Evolutionary conservation across 805 yeast genomes (phyloP), one percentile per base, ranked within the genome.

Genomic region (Candida taoyuanica): DNA sequence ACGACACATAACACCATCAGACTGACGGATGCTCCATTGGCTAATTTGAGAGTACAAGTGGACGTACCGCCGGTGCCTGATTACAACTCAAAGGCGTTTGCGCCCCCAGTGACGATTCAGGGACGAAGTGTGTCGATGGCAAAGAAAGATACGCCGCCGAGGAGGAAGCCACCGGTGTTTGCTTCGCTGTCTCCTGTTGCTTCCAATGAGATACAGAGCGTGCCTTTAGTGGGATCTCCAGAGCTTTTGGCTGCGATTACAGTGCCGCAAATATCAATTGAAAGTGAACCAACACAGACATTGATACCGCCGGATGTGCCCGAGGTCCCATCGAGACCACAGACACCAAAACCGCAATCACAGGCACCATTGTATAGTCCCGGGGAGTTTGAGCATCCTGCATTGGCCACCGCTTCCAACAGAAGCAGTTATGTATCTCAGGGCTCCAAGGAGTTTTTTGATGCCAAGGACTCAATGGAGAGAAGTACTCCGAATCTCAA

Each of bases 1-100:
- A 31, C 17, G 20, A 8, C 37, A 16, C 21, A 27, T n/a, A 19
- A 21, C 33, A 19, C 36, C 15, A 36, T 44, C 19, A n/a, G 32
- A 2, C n/a, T 31, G 28, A 15, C 32, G 1, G 53, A 48, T 17
- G 32, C 39, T 18, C 44, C 48, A 11, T 18, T 30, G 36, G 31
- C 46, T 5, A 47, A 41, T 13, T 29, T 52, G 31, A 27, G 40
- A 31, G 38, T 49, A 19, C 32, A 21, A n/a, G 42, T 28, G 3
- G 40, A 36, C 12, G 29, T 53, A 4, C 59, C 59, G 4, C 57
- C 58, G 3, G 53, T 53, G 2, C 59, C 59, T 5, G 58, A 53
- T 24, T 53, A 50, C 33, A 53, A 52, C 33, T 36, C 52, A 4
- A 40, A 31, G 21, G 35, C 44, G 1, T 34, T 44, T 34, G 57